Evolutionary conservation across 2,329 filamentous ascomycete species (phyloP), one percentile per base, ranked within the genome.

Genomic region (Fusarium nurragi): DNA sequence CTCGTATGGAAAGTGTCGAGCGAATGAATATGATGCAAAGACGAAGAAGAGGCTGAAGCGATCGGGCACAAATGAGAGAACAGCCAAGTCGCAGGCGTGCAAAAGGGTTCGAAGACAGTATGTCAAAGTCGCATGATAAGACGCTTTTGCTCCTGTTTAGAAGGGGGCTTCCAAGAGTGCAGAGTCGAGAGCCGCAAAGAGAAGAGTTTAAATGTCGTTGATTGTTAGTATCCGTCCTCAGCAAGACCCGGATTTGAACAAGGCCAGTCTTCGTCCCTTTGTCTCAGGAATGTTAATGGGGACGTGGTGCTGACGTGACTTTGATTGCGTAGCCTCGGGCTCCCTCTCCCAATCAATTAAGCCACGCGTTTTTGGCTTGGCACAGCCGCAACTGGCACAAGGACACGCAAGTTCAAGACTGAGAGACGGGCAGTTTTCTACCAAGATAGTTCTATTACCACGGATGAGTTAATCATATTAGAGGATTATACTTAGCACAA

Each of bases 241-340:
- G 44, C 18, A 52, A 40, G 39, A 54, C 48, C 52, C 57, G 65
- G 60, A 62, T 64, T 64, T 56, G 59, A 67, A 64, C 44, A 50
- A 65, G 64, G 49, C 32, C 18, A 67, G 43, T 39, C 45, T 64
- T 46, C 19, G 40, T 51, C 51, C 14, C 56, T 61, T 61, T 68
- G 60, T 71, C 68, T 68, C 43, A 57, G 54, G 41, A 53, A 65
- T 51, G 65, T 46, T 38, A 40, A 38, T 48, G 50, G 30, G 25
- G 39, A 54, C 18, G 36, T 36, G 36, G 25, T 59, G 68, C 68
- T 71, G 68, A 71, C 68, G 60, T 71, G 66, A 67, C 60, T 53
- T 54, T 49, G 30, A 37, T 37, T 40, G 38, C 34, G 21, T 38
- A 37, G 41, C 44, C 38, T 49, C 37, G 38, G 65, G 59, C 60